These are phyloP conservation scores for Colletotrichum sp. DNA, from an alignment of 2,329 filamentous ascomycete genomes.

Conservation along the genomic window DNA sequence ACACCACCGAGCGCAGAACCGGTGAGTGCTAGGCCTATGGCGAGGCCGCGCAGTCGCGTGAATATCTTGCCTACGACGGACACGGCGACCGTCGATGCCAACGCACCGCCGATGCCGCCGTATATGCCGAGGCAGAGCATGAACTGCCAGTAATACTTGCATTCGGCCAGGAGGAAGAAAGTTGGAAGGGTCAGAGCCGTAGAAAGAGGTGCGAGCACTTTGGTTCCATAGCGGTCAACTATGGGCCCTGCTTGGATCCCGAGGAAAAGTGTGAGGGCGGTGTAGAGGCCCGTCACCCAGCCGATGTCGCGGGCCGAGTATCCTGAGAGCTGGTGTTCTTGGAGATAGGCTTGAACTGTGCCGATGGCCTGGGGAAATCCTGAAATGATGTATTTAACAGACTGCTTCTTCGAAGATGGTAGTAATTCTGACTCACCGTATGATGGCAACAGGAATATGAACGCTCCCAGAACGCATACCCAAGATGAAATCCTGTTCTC, in stretches of 20 bases:
- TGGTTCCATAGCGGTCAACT: constrained; percentile 51
- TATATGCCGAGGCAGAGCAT: constrained; percentile 46
- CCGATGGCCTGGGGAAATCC: constrained; percentile 53
- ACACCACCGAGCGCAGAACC: constrained; percentile 29
- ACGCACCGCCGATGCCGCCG: constrained; percentile 44
- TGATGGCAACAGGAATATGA: background rate
- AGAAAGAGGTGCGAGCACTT: constrained; percentile 40
- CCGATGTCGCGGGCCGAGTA: constrained; percentile 49
- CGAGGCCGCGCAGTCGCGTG: constrained; percentile 22
- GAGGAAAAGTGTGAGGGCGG: constrained; percentile 46
- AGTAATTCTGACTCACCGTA: background rate
- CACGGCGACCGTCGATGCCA: constrained; percentile 37
- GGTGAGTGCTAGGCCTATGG: constrained; percentile 24
- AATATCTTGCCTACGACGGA: constrained; percentile 35
- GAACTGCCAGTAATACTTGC: constrained; percentile 52
- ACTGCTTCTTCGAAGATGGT: background rate
- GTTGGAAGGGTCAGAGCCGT: constrained; percentile 38
- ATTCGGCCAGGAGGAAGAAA: constrained; percentile 51
- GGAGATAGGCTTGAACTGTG: constrained; percentile 50
- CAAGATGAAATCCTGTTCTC: background rate
- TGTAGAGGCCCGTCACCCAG: constrained; percentile 53
- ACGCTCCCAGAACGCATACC: background rate
- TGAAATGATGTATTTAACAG: background rate
- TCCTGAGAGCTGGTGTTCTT: constrained; percentile 43
- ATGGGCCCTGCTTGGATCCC: constrained; percentile 53